phyloP scores from a whole-genome alignment of 2,329 filamentous ascomycete genomes.

The Erysiphe neolycopersici region DNA sequence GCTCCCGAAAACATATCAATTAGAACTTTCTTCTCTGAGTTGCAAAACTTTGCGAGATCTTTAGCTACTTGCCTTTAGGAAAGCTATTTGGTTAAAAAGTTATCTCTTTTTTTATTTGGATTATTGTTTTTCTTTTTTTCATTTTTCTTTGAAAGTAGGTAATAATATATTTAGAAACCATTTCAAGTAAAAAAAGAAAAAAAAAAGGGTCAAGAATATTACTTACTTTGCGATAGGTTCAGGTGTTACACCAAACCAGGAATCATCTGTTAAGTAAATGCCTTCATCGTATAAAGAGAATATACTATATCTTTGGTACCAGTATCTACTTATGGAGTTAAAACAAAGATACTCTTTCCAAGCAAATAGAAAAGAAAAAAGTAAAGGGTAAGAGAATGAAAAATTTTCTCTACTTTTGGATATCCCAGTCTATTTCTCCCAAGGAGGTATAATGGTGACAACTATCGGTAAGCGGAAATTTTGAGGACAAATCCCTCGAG shows the following conservation, averaged over 20 bases:
- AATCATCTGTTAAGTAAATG: conserved; percentile 71
- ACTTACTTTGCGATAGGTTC: conserved; percentile 65
- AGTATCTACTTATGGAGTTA: conserved; percentile 35
- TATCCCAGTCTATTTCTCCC: conserved; percentile 51
- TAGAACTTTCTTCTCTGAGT: conserved; percentile 17
- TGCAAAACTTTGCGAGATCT: conserved; percentile 29
- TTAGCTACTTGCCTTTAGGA: conserved; percentile 39
- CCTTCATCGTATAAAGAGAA: conserved; percentile 74
- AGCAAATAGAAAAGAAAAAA: background rate
- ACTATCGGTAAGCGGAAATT: conserved; percentile 13
- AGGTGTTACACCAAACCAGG: conserved; percentile 93
- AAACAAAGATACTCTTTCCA: too few relatives aligned
- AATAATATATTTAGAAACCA: too few relatives aligned
- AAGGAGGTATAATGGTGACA: conserved; percentile 50
- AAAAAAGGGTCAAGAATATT: background rate
- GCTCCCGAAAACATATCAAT: conserved; percentile 81
- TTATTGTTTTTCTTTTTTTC: too few relatives aligned
- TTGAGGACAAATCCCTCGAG: too few relatives aligned
- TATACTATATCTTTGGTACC: conserved; percentile 63
- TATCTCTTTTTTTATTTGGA: background rate
- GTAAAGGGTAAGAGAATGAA: background rate
- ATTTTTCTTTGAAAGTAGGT: conserved; percentile 28
- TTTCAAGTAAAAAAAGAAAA: conserved; percentile 10
- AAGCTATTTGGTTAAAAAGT: conserved; percentile 1
- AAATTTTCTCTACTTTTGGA: conserved; percentile 41